phyloP scores from a whole-genome alignment of 805 yeast genomes.

The Candida endomychidarum region DNA sequence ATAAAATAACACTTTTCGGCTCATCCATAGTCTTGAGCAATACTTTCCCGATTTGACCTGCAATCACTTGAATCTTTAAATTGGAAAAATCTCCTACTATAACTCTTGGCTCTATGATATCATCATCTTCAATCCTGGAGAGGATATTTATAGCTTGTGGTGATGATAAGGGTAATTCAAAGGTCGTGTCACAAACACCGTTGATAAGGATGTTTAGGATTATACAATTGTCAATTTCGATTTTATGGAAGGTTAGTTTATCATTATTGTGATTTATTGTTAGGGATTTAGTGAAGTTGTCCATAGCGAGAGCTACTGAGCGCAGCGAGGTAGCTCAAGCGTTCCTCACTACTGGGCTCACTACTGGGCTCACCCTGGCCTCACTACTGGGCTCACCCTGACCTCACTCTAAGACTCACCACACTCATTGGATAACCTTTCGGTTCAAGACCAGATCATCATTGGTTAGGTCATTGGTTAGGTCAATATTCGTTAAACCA shows the following conservation, averaged over 20 bases:
- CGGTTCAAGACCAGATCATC: no score
- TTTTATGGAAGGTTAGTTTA: conserved; percentile 25
- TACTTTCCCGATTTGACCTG: conserved; percentile 49
- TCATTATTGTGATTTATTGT: neutral
- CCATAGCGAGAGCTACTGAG: neutral
- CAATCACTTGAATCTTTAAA: conserved; percentile 47
- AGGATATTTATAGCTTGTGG: conserved; percentile 21
- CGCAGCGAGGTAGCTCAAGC: neutral
- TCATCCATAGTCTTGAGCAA: conserved; percentile 25
- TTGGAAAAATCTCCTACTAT: conserved; percentile 50
- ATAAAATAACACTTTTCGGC: conserved; percentile 42
- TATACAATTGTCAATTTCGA: conserved; percentile 39
- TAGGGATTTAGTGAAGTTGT: neutral
- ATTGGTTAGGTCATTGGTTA: no score
- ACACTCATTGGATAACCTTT: no score
- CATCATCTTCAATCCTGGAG: conserved; percentile 16
- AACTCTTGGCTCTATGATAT: conserved; percentile 42
- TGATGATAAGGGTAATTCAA: conserved; percentile 38
- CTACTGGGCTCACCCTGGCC: no score
- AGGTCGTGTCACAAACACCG: conserved; percentile 52
- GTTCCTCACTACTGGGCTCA: no score
- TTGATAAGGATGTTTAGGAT: conserved; percentile 40
- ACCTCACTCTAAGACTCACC: no score
- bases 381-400: no score
- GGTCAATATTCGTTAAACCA: no score